Base-by-base conservation (phyloP, 352 stramenopile genomes). In the Pythium sp. region DNA sequence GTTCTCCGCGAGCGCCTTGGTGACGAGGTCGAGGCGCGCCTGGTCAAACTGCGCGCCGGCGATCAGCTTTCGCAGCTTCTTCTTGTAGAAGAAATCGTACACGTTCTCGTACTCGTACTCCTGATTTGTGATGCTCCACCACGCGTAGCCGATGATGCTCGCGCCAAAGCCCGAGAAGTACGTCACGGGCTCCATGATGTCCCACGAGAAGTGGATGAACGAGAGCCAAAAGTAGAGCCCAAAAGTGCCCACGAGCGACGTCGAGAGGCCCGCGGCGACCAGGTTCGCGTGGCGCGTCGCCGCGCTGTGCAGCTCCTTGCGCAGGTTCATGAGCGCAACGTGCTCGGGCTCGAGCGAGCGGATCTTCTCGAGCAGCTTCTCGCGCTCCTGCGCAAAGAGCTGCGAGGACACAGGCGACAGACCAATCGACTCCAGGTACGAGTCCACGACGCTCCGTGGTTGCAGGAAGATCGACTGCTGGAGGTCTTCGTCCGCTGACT, bases 101-200 rank as follows among this genome's bases (percentile, higher is more conserved):
- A 95, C 87, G 69, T 92, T 94, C 62, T 89, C 85, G 65, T 95
- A 96, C 73, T 94, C 87, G 74, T 95, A 95, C 77, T 96, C 87
- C 59, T 87, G 83, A 72, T 92, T 93, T 30, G 87, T 94, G 55
- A 90, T 43, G 53, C 83, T 93, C 89, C 89, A 96, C 89, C 87
- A 95, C 57, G 79, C 69, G 72, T 94, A 95, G 18, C 82, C 81
- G 20, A 94, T 63, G 59, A 96, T 82, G 24, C 76, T 89, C 58
- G 93, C 77, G 36, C 84, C 87, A 64, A 93, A 94, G 34, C 87
- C 89, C 12, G 86, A 94, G 65, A 95, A 94, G 75, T 96, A 96
- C 69, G 87, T 96, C 68, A 96, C 87, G 0, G 89, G 89, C 68
- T 96, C 89, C 89, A 96, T 96, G 64, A 95, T 96, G 68, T 95